These are phyloP conservation scores for Zygosaccharomyces bisporus DNA, from an alignment of 805 yeast species.

Conservation along the genomic window DNA sequence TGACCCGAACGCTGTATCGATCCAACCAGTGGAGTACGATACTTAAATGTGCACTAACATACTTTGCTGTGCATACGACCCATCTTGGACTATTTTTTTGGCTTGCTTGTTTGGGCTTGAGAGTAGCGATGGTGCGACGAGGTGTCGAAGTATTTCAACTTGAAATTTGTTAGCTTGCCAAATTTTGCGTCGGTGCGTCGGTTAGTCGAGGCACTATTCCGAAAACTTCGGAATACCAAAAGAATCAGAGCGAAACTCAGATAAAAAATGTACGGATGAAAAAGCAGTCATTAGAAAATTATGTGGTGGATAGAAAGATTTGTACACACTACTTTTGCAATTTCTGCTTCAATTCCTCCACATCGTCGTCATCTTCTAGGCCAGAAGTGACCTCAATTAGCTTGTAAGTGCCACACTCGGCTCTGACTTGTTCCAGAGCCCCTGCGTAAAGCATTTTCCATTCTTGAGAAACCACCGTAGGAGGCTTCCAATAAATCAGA, in stretches of 20 bases:
- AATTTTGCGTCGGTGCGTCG: neutral
- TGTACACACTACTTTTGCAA: conserved; percentile 36
- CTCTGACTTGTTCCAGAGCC: conserved; percentile 75
- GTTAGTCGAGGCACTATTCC: neutral
- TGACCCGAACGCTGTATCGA: conserved; percentile 20
- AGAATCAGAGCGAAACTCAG: no score
- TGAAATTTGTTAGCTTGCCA: neutral
- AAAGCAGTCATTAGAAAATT: neutral
- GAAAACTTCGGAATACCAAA: neutral
- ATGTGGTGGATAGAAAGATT: neutral
- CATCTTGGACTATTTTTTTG: conserved; percentile 63
- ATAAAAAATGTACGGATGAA: conserved; percentile 1
- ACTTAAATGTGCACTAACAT: conserved; percentile 39
- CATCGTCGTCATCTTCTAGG: conserved; percentile 34
- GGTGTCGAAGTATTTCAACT: neutral
- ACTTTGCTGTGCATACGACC: conserved; percentile 99
- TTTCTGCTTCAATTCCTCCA: conserved; percentile 34
- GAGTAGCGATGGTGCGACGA: neutral
- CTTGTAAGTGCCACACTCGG: conserved; percentile 68
- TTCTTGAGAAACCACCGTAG: conserved; percentile 71
- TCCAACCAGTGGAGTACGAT: conserved; percentile 6
- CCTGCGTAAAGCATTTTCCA: conserved; percentile 88
- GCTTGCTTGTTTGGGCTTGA: conserved; percentile 18
- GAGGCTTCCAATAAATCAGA: conserved; percentile 83
- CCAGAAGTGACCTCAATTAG: conserved; percentile 36